A percentile compares a stretch with the other conserved stretches of the same genome.
These are phyloP conservation scores for Botrytis squamosa DNA, from an alignment of 2,329 filamentous ascomycete species.

Conservation along the genomic window DNA sequence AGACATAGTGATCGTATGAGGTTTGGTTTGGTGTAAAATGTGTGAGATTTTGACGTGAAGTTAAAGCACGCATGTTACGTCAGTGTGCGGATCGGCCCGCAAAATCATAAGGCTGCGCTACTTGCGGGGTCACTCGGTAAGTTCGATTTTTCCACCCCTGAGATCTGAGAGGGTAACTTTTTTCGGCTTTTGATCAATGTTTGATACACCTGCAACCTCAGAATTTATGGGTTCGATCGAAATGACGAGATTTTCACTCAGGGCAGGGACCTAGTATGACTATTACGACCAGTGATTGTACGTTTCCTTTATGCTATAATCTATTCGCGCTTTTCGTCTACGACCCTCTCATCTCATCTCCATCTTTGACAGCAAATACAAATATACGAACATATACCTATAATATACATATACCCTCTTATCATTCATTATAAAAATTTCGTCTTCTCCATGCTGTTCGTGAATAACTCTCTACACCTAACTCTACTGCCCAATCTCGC, in stretches of 20 bases:
- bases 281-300: neutral
- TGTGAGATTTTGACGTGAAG: neutral
- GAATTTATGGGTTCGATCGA: neutral
- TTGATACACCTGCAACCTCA: neutral
- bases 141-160: neutral
- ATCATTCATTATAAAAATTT: constrained; percentile 23
- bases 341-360: neutral
- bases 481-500: constrained; percentile 82
- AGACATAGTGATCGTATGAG: constrained; percentile 23
- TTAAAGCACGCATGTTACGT: neutral
- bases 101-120: neutral
- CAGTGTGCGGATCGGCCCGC: neutral
- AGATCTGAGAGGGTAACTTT: neutral
- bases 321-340: neutral
- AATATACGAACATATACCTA: neutral
- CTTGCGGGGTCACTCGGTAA: neutral
- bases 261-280: neutral
- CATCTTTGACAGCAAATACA: too few relatives aligned
- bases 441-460: constrained; percentile 41
- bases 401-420: neutral
- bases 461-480: constrained; percentile 77
- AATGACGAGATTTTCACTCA: neutral
- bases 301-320: neutral
- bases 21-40: neutral
- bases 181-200: neutral